Conservation (phyloP, 2,329 filamentous ascomycete species). For the Sordariomycetes sp. region DNA sequence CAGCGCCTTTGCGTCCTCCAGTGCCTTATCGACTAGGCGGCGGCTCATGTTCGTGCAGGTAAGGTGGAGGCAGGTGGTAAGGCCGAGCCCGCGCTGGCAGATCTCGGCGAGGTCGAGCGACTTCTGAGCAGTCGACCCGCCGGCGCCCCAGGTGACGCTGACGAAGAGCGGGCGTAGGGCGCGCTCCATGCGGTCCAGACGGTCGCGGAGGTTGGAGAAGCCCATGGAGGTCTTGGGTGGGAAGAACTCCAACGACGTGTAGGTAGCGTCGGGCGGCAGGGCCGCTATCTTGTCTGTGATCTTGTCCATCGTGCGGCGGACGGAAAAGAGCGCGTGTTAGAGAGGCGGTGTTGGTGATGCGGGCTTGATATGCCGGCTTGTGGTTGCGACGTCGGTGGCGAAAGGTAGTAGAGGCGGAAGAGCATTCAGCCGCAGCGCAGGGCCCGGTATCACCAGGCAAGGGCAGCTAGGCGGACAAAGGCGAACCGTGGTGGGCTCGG, state of each 20-base stretch:
- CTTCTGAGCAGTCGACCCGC: conserved; percentile 82
- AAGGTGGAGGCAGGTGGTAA: conserved; percentile 91
- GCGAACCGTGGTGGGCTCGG: background rate
- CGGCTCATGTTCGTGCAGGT: conserved; percentile 98
- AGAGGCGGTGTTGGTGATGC: background rate
- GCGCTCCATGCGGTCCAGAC: conserved; percentile 88
- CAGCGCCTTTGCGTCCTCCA: conserved; percentile 82
- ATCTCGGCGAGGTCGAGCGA: conserved; percentile 91
- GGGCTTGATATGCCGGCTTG: background rate
- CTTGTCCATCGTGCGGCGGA: conserved; percentile 60
- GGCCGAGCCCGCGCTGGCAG: conserved; percentile 80
- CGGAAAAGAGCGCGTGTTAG: conserved; percentile 2
- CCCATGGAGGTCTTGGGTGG: conserved; percentile 96
- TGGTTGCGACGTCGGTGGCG: background rate
- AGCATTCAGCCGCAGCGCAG: too few relatives aligned
- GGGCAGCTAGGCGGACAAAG: background rate
- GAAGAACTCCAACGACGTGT: conserved; percentile 98
- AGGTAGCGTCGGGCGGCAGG: conserved; percentile 68
- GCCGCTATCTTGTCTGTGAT: conserved; percentile 94
- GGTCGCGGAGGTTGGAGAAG: conserved; percentile 84
- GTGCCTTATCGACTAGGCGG: conserved; percentile 71
- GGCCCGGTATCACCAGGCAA: too few relatives aligned
- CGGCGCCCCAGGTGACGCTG: conserved; percentile 95
- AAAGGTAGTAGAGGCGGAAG: background rate
- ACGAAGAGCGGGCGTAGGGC: conserved; percentile 88